These are phyloP conservation scores for Malus asiatica DNA, from an alignment of 306 rosid genomes.

Conservation along the genomic window DNA sequence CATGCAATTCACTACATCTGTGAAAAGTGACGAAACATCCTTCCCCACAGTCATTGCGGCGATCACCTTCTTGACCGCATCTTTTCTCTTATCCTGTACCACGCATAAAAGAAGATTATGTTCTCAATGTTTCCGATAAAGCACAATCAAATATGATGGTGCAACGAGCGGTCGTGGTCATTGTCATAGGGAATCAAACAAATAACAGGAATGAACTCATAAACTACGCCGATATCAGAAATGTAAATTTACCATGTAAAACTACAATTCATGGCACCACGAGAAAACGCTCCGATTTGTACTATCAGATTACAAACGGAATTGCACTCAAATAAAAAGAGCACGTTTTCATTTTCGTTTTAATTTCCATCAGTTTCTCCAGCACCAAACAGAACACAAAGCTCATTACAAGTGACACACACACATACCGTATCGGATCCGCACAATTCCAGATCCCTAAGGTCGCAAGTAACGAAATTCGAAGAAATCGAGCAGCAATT, in stretches of 20 bases:
- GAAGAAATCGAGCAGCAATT: neutral
- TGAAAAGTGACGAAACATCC: conserved; percentile 93
- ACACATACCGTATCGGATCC: neutral
- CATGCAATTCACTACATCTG: conserved; percentile 98
- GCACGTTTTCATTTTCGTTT: neutral
- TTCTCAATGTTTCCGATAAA: conserved; percentile 9
- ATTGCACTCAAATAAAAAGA: neutral
- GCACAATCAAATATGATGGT: neutral
- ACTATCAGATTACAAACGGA: neutral
- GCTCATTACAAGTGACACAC: neutral
- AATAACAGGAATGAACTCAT: neutral
- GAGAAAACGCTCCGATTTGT: neutral
- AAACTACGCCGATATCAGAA: neutral
- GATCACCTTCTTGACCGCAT: conserved; percentile 98
- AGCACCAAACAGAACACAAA: neutral
- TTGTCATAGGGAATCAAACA: neutral
- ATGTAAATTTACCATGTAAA: neutral
- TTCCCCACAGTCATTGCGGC: conserved; percentile 99
- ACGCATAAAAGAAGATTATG: conserved; percentile 5
- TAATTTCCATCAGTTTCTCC: neutral
- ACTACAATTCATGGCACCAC: neutral
- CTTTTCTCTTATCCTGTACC: conserved; percentile 90
- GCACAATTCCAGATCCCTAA: neutral
- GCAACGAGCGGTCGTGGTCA: neutral
- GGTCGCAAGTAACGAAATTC: neutral